phyloP scores from a whole-genome alignment of 345 rosid genomes.

The Acer negundo region DNA sequence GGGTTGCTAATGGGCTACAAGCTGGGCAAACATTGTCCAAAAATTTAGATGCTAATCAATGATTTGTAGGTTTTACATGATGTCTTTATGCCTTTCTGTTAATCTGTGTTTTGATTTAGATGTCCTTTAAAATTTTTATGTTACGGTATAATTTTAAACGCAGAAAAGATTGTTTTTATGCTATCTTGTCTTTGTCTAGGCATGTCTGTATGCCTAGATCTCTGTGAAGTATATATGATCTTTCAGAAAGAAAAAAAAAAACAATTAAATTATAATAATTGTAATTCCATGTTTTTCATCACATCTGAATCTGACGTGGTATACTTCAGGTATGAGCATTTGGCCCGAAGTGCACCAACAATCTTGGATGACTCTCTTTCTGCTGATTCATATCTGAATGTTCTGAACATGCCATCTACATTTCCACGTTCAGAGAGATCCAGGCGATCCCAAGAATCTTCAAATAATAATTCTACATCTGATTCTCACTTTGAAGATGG shows the following conservation, averaged over 20 bases:
- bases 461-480: slow-evolving; percentile 47
- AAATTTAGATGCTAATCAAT: not conserved
- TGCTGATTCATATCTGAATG: slow-evolving; percentile 95
- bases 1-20: slow-evolving; percentile 11
- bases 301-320: slow-evolving; percentile 13
- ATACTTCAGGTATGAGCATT: slow-evolving; percentile 83
- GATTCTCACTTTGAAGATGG: slow-evolving; percentile 69
- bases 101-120: not conserved
- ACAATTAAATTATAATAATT: not conserved
- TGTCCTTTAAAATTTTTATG: not conserved
- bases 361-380: slow-evolving; percentile 97
- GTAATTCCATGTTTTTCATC: not conserved
- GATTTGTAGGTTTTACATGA: slow-evolving; percentile 4
- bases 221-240: not conserved
- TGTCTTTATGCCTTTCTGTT: not conserved
- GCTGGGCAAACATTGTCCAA: not conserved
- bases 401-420: slow-evolving; percentile 92
- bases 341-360: slow-evolving; percentile 96
- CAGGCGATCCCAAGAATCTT: slow-evolving; percentile 60
- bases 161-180: not conserved
- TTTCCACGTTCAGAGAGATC: slow-evolving; percentile 95
- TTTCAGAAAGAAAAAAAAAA: not conserved
- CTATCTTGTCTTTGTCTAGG: not conserved
- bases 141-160: not conserved
- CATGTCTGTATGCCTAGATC: not conserved